Conservation (phyloP, 164 flowering plant genomes). For the Kingdonia uniflora region DNA sequence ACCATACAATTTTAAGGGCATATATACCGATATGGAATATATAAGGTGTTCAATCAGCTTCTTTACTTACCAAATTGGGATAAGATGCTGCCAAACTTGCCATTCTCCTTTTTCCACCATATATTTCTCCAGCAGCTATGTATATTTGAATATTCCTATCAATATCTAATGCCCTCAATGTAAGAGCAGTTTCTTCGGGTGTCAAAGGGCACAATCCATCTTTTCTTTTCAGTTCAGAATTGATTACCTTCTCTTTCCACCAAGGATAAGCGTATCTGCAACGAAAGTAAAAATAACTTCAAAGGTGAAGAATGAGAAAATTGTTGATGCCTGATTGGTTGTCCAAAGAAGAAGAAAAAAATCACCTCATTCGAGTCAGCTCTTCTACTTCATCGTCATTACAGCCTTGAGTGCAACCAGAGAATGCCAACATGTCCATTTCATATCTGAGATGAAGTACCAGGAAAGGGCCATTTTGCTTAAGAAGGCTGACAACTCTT, state of each 20-base stretch:
- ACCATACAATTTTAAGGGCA: too few species aligned
- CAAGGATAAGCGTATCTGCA: slow-evolving; percentile 89
- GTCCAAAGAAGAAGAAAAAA: not conserved
- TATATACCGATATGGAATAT: too few species aligned
- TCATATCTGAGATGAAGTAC: slow-evolving; percentile 90
- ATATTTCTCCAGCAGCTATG: slow-evolving; percentile 89
- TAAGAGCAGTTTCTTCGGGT: slow-evolving; percentile 84
- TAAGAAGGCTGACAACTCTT: slow-evolving; percentile 47
- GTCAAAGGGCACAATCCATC: slow-evolving; percentile 90
- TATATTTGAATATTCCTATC: slow-evolving; percentile 61
- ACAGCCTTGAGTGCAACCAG: slow-evolving; percentile 88
- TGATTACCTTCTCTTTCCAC: slow-evolving; percentile 91
- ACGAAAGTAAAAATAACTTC: not conserved
- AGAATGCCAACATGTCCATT: slow-evolving; percentile 93
- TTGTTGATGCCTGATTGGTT: not conserved
- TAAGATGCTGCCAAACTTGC: slow-evolving; percentile 42
- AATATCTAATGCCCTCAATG: slow-evolving; percentile 61
- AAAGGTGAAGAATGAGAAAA: not conserved
- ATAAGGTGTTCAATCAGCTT: not conserved
- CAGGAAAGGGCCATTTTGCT: slow-evolving; percentile 69
- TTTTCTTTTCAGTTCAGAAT: slow-evolving; percentile 70
- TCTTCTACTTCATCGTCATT: slow-evolving; percentile 60
- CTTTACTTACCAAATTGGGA: slow-evolving; percentile 60
- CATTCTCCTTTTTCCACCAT: slow-evolving; percentile 71
- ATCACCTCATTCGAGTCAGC: slow-evolving; percentile 72